phyloP scores from a whole-genome alignment of 2,329 filamentous ascomycete genomes.

The Exserohilum turcica region DNA sequence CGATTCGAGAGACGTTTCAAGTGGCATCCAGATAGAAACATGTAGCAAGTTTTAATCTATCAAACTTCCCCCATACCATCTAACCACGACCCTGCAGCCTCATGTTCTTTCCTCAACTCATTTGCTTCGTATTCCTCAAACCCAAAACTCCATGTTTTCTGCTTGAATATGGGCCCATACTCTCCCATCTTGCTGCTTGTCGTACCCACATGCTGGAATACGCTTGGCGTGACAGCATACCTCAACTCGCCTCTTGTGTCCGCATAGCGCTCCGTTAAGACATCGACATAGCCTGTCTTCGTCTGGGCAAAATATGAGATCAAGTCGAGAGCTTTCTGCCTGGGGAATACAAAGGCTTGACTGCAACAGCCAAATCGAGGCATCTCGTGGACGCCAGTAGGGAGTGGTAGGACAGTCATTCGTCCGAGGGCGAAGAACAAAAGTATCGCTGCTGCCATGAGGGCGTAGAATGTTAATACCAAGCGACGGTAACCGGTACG shows the following conservation, averaged over 20 bases:
- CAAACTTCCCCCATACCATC: not conserved
- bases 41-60: not conserved
- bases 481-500: constrained; percentile 12
- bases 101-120: constrained; percentile 38
- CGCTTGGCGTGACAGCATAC: constrained; percentile 51
- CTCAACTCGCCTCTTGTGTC: constrained; percentile 45
- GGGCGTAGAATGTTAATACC: constrained; percentile 25
- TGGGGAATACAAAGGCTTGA: constrained; percentile 53
- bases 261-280: constrained; percentile 51
- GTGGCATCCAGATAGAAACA: too few species aligned
- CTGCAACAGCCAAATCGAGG: constrained; percentile 52
- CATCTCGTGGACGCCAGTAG: constrained; percentile 49
- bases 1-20: too few species aligned
- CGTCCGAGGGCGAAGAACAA: constrained; percentile 52
- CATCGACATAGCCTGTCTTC: constrained; percentile 47
- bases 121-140: constrained; percentile 44
- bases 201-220: constrained; percentile 54
- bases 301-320: constrained; percentile 41
- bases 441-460: constrained; percentile 19
- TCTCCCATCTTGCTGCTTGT: constrained; percentile 46
- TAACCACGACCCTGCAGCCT: not conserved
- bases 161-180: constrained; percentile 34
- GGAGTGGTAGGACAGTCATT: constrained; percentile 45
- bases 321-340: constrained; percentile 31
- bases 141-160: constrained; percentile 50